A percentile compares a stretch with the other conserved stretches of the same genome.
phyloP scores from a whole-genome alignment of 2,329 filamentous ascomycete species.

The Phoma herbarum region DNA sequence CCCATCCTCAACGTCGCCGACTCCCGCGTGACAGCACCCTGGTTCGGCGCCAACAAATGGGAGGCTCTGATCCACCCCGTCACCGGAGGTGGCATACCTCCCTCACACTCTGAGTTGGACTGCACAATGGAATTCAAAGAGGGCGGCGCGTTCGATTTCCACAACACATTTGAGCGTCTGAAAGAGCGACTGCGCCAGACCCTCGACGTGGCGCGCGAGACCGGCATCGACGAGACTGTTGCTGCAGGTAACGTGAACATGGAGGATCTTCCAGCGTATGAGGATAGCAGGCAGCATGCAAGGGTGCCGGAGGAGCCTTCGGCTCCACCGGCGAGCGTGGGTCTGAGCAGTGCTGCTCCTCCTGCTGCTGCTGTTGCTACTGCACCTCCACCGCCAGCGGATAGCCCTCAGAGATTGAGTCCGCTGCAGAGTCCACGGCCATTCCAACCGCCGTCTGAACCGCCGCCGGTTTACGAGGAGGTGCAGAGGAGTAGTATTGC shows the following conservation, averaged over 20 bases:
- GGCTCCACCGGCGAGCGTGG: conserved; percentile 28
- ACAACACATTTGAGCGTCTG: conserved; percentile 80
- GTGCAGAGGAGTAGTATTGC: conserved; percentile 83
- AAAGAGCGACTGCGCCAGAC: conserved; percentile 85
- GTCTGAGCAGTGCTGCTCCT: conserved; percentile 24
- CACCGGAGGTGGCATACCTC: conserved; percentile 81
- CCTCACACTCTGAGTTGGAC: conserved; percentile 76
- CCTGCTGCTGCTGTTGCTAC: conserved; percentile 30
- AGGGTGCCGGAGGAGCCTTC: conserved; percentile 45
- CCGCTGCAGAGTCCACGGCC: conserved; percentile 40
- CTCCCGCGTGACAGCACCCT: conserved; percentile 84
- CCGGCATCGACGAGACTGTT: conserved; percentile 61
- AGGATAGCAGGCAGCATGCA: conserved; percentile 62
- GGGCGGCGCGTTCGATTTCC: conserved; percentile 93
- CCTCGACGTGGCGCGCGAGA: conserved; percentile 76
- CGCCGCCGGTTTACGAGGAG: conserved; percentile 91
- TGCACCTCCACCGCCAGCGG: conserved; percentile 27
- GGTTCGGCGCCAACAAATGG: conserved; percentile 94
- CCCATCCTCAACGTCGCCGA: conserved; percentile 89
- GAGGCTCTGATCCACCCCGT: conserved; percentile 81
- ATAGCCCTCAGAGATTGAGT: conserved; percentile 40
- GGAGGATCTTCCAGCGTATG: conserved; percentile 89
- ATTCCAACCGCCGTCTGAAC: conserved; percentile 70
- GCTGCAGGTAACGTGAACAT: conserved; percentile 71
- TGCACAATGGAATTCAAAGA: conserved; percentile 91